Conservation (phyloP, 1,284 basidiomycete genomes). For the Earliella scabrosa region DNA sequence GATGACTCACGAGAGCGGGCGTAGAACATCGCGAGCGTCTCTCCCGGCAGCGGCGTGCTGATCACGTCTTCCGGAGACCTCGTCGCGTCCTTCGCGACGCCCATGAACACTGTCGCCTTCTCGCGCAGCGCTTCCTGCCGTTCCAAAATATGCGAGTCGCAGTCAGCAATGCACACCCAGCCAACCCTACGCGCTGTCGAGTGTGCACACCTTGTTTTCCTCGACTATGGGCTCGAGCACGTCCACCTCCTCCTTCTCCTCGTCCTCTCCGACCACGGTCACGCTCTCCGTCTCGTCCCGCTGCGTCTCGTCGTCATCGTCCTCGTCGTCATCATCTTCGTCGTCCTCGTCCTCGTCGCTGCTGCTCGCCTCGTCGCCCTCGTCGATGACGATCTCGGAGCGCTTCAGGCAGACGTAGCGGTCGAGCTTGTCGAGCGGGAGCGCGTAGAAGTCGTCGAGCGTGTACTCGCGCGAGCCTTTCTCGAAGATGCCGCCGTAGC, state of each 20-base stretch:
- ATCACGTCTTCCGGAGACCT: conserved; percentile 75
- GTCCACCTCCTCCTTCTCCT: conserved; percentile 14
- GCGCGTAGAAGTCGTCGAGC: conserved; percentile 80
- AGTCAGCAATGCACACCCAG: background rate
- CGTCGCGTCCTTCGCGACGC: conserved; percentile 67
- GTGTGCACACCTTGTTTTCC: conserved; percentile 27
- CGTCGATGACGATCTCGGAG: conserved; percentile 64
- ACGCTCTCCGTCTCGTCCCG: conserved; percentile 30
- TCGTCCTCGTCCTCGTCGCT: conserved; percentile 59
- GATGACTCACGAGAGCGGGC: conserved; percentile 68
- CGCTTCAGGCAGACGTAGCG: conserved; percentile 73
- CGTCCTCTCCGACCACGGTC: conserved; percentile 22
- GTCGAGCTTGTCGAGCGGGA: conserved; percentile 85
- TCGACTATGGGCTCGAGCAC: conserved; percentile 20
- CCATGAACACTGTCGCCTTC: conserved; percentile 75
- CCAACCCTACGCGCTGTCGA: background rate
- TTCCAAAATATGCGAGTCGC: too few species aligned
- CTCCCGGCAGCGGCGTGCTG: conserved; percentile 88
- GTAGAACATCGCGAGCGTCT: conserved; percentile 87
- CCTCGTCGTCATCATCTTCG: conserved; percentile 51
- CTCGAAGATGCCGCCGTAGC: conserved; percentile 90
- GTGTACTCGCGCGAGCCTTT: conserved; percentile 83
- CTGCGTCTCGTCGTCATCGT: conserved; percentile 41
- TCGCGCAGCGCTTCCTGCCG: conserved; percentile 58
- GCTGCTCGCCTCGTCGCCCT: conserved; percentile 65